These are phyloP conservation scores for Panicum miliaceum DNA, from an alignment of 176 grass and related monocot genomes.

Conservation along the genomic window DNA sequence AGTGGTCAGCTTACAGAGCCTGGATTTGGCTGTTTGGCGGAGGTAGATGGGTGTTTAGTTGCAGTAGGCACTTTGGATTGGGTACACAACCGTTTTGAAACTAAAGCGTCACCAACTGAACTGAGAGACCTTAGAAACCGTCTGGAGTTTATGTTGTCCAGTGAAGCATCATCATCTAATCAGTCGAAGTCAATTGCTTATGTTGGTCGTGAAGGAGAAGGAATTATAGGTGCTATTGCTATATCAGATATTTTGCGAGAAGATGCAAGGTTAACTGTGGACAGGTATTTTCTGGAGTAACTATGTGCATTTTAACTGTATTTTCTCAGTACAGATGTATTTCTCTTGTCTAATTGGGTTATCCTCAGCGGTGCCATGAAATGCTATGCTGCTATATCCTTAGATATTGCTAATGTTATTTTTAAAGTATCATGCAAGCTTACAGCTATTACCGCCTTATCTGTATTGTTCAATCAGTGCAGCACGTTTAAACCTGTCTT, in stretches of 20 bases:
- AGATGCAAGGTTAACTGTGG: constrained; percentile 76
- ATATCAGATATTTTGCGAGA: constrained; percentile 88
- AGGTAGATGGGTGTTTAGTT: constrained; percentile 88
- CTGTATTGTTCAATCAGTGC: constrained; percentile 19
- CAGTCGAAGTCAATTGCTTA: constrained; percentile 88
- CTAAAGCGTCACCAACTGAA: constrained; percentile 52
- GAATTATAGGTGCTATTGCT: constrained; percentile 87
- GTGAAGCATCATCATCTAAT: constrained; percentile 56
- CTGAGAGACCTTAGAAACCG: constrained; percentile 62
- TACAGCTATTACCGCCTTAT: constrained; percentile 16
- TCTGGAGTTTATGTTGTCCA: constrained; percentile 53
- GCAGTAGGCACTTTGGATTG: constrained; percentile 86
- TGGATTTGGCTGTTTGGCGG: constrained; percentile 92
- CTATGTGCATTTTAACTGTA: constrained; percentile 29
- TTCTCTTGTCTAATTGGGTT: background rate
- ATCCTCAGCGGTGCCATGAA: background rate
- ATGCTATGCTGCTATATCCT: constrained; percentile 16
- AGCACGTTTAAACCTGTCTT: constrained; percentile 11
- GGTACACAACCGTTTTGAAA: constrained; percentile 81
- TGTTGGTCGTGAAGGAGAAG: constrained; percentile 86
- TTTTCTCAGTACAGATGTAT: constrained; percentile 24
- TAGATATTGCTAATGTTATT: constrained; percentile 23
- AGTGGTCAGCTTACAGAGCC: constrained; percentile 85
- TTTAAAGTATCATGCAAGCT: constrained; percentile 13
- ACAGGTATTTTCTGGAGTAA: constrained; percentile 59